A percentile compares a stretch with the other conserved stretches of the same genome.
Conservation (phyloP, 768 basidiomycete species). For the Auriscalpium microsporum region DNA sequence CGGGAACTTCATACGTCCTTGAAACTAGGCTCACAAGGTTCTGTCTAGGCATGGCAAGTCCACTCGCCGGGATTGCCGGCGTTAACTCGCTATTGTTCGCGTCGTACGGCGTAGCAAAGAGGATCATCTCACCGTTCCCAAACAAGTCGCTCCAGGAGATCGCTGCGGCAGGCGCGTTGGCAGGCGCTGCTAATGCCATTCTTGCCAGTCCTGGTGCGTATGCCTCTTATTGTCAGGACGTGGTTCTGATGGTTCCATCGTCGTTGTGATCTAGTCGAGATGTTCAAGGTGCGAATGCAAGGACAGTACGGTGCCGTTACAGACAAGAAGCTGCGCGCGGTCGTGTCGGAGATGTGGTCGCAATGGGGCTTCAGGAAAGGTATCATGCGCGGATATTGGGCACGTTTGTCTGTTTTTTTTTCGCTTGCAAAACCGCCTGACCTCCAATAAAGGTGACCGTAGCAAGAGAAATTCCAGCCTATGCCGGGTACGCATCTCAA, state of each 20-base stretch:
- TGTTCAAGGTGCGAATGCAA: constrained; percentile 99
- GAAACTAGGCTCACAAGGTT: too few relatives aligned
- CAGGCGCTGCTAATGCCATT: constrained; percentile 84
- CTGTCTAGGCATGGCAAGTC: constrained; percentile 74
- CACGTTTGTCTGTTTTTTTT: constrained; percentile 23
- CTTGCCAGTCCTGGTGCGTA: constrained; percentile 78
- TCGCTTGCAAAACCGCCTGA: background rate
- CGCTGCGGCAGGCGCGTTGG: constrained; percentile 83
- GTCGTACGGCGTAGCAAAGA: constrained; percentile 74
- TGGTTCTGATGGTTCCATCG: background rate
- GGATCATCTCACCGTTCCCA: constrained; percentile 83
- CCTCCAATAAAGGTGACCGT: constrained; percentile 55
- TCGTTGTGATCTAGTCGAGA: constrained; percentile 55
- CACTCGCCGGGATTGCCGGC: constrained; percentile 85
- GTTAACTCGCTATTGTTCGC: constrained; percentile 96
- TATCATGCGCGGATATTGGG: constrained; percentile 97
- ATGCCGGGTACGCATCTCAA: constrained; percentile 56
- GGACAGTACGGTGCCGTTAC: constrained; percentile 79
- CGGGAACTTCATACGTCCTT: background rate
- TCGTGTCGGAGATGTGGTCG: constrained; percentile 77
- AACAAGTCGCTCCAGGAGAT: constrained; percentile 73
- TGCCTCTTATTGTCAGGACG: background rate
- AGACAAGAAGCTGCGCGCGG: constrained; percentile 67
- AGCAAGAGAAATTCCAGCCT: constrained; percentile 90
- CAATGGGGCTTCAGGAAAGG: constrained; percentile 83